Evolutionary conservation across 176 grass and related monocot species (phyloP), one percentile per base, ranked within the genome.

Genomic region (Carex parvula): DNA sequence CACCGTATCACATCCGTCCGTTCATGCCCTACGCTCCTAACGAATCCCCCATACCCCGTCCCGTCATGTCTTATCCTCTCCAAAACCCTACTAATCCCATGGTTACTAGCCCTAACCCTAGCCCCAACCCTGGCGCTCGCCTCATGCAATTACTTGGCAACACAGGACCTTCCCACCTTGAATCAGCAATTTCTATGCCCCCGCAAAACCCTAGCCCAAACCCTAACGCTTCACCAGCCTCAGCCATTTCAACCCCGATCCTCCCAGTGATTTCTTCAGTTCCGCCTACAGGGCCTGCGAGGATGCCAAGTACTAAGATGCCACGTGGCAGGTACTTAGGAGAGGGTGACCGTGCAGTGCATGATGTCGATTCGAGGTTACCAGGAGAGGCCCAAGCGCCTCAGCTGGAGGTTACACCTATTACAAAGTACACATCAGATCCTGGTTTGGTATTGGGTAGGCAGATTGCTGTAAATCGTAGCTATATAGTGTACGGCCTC

Each of bases 381-480:
- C 91, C 88, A 0, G 95, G 95, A 48, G 95, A 98, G 82, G 87
- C 84, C 0, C 84, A 87, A 61, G 92, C 95, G 0, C 95, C 92
- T 0, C 95, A 98, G 82, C 91, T 94, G 8, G 95, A 98, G 76
- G 95, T 98, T 33, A 94, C 95, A 60, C 95, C 95, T 48, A 98
- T 98, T 81, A 98, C 95, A 54, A 98, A 98, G 84, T 94, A 98
- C 87, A 93, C 88, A 10, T 98, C 95, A 4, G 95, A 98, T 79
- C 95, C 95, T 0, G 92, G 95, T 17, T 83, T 98, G 18, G 95
- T 98, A 50, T 84, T 93, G 5, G 95, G 95, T 0, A 85, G 95
- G 46, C 95, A 98, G 87, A 94, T 98, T 26, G 92, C 95, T 0
- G 95, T 98, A 69, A 98, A 93, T 85, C 68, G 88, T n/a, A 73